Conservation (phyloP, 1,284 basidiomycete genomes). For the Vanrija sp. region DNA sequence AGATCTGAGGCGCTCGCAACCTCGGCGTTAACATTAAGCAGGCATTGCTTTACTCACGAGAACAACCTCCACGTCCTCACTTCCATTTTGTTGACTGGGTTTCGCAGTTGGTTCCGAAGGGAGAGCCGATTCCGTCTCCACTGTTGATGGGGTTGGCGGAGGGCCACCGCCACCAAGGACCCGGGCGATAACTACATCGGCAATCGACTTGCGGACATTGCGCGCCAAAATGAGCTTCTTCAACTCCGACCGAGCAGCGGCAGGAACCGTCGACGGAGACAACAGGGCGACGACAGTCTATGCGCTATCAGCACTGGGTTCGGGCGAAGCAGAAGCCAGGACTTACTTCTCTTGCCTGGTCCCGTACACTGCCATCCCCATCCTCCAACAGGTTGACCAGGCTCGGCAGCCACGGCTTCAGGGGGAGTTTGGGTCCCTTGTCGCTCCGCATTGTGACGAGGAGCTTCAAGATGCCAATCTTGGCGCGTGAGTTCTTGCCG, state of each 20-base stretch:
- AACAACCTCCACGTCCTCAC: conserved; percentile 60
- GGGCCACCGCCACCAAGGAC: conserved; percentile 38
- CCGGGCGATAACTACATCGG: conserved; percentile 51
- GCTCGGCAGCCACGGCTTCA: conserved; percentile 72
- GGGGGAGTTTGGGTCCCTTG: conserved; percentile 70
- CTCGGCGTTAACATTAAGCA: conserved; percentile 47
- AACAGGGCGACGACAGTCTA: conserved; percentile 79
- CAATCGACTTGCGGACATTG: conserved; percentile 77
- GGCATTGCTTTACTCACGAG: conserved; percentile 58
- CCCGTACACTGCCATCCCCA: conserved; percentile 81
- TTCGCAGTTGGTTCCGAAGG: background rate
- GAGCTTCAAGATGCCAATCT: conserved; percentile 45
- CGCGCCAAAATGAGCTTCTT: conserved; percentile 86
- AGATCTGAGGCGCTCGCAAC: conserved; percentile 80
- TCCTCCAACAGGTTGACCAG: conserved; percentile 87
- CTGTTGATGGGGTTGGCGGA: conserved; percentile 51
- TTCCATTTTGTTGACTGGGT: conserved; percentile 27
- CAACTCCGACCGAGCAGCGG: conserved; percentile 83
- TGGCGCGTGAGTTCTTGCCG: conserved; percentile 73
- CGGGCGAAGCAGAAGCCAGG: background rate
- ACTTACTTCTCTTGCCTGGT: conserved; percentile 62
- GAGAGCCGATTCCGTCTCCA: conserved; percentile 52
- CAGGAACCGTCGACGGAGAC: conserved; percentile 70
- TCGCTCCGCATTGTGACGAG: conserved; percentile 62
- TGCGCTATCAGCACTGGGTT: too few species aligned